Evolutionary conservation across 805 yeast species (phyloP).

Genomic region (Kluyveromyces siamensis): DNA sequence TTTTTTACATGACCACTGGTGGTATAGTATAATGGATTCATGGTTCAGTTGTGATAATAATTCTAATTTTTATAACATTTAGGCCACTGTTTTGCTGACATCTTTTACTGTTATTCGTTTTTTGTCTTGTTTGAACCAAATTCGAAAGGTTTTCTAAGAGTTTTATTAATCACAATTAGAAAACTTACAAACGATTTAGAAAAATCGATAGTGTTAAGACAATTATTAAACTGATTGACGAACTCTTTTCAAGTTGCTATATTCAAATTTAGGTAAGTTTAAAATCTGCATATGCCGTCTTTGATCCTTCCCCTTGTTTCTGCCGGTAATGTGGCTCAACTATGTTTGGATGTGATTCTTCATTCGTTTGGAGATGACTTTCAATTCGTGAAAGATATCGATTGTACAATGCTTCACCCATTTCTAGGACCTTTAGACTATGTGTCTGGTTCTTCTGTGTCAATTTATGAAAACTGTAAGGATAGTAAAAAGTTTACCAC

Average conservation of each 20-base stretch:
- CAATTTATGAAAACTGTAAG: conserved; percentile 7
- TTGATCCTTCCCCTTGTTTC: conserved; percentile 75
- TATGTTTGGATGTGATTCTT: conserved; percentile 63
- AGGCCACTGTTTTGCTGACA: no score
- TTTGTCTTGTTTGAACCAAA: no score
- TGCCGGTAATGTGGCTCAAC: conserved; percentile 84
- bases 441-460: conserved; percentile 10
- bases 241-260: no score
- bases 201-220: background rate
- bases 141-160: background rate
- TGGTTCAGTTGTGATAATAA: no score
- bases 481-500: conserved; percentile 34
- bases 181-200: no score
- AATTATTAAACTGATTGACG: no score
- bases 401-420: conserved; percentile 61
- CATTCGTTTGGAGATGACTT: conserved; percentile 44
- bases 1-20: no score
- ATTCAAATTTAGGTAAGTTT: background rate
- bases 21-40: no score
- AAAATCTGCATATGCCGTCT: conserved; percentile 24
- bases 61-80: no score
- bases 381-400: conserved; percentile 44
- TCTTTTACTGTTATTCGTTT: no score
- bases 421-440: conserved; percentile 74
- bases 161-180: background rate